Conservation (phyloP, 805 yeast species). For the Starmera pachycereana region DNA sequence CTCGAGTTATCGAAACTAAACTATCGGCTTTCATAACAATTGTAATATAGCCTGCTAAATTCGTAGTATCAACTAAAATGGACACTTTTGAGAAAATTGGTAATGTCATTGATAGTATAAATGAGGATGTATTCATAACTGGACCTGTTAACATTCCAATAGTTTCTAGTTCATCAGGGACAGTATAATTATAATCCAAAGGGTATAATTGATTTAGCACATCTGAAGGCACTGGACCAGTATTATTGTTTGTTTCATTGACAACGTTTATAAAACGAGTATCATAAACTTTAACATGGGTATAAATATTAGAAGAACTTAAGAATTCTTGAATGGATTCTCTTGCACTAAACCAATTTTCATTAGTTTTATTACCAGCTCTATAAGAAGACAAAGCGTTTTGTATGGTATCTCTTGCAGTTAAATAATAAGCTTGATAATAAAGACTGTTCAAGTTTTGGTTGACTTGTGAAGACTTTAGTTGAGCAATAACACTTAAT, state of each 20-base stretch:
- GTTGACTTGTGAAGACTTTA: slow-evolving; percentile 69
- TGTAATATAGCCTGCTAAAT: slow-evolving; percentile 62
- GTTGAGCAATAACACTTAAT: slow-evolving; percentile 65
- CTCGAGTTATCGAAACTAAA: slow-evolving; percentile 28
- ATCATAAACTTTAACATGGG: slow-evolving; percentile 61
- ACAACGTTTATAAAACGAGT: slow-evolving; percentile 39
- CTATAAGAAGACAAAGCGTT: slow-evolving; percentile 48
- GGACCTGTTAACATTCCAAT: slow-evolving; percentile 64
- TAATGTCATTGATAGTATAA: slow-evolving; percentile 63
- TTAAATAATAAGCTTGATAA: slow-evolving; percentile 59
- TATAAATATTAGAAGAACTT: slow-evolving; percentile 50
- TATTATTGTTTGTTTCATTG: slow-evolving; percentile 29
- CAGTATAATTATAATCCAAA: slow-evolving; percentile 31
- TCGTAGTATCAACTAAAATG: slow-evolving; percentile 36
- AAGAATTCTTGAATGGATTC: slow-evolving; percentile 50
- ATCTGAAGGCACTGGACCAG: slow-evolving; percentile 24
- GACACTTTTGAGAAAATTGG: slow-evolving; percentile 72
- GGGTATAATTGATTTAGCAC: slow-evolving; percentile 36
- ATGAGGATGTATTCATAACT: slow-evolving; percentile 31
- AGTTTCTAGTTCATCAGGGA: slow-evolving; percentile 30
- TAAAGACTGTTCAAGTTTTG: slow-evolving; percentile 55
- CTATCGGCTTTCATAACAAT: slow-evolving; percentile 41
- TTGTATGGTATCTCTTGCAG: slow-evolving; percentile 51
- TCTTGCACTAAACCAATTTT: slow-evolving; percentile 35
- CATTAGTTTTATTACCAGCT: slow-evolving; percentile 59